Evolutionary conservation across 495 filamentous ascomycete species (phyloP), one percentile per base, ranked within the genome.

Genomic region (Aspergillus bertholletiae): DNA sequence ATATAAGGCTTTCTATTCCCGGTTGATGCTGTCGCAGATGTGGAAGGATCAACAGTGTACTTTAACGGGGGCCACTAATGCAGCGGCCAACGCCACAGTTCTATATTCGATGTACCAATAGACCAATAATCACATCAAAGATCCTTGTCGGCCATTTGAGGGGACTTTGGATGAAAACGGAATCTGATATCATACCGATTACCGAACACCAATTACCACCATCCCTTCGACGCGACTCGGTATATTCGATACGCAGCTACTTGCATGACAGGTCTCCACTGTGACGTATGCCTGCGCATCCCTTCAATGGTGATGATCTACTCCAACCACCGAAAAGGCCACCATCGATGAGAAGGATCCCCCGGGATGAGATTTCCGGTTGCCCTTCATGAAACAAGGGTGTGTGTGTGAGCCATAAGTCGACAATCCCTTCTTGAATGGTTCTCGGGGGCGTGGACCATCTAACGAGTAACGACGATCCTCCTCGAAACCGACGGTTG

Each of bases 381-480:
- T 22, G 23, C 37, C 24, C n/a, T 53, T 46, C 40, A 56, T 51
- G 43, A 58, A 32, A 47, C 45, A 30, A 47, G n/a, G n/a, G 23
- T 17, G 30, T 12, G 24, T 24, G 41, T 32, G 56, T 27, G 12
- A 11, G 13, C 9, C 3, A 2, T 37, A n/a, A 37, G 17, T 15
- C 34, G 34, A 37, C 60, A 58, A 62, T 62, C 56, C 56, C 46
- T 59, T 52, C 60, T 57, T 45, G 47, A 63, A 57, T 13, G 23
- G 49, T 53, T 40, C 34, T 24, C 26, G 51, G 18, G 28, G 20
- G 30, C 27, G 32, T 17, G 27, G 18, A 9, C 28, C n/a, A n/a
- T n/a, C n/a, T n/a, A n/a, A n/a, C n/a, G n/a, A n/a, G 12, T 23
- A 49, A 21, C 22, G 35, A 34, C 46, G 24, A 54, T 54, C 52